Percentiles rank a stretch among this genome's conserved stretches.
Evolutionary conservation across 2,329 filamentous ascomycete genomes (phyloP).

Genomic region (Pestalotiopsis sp.): DNA sequence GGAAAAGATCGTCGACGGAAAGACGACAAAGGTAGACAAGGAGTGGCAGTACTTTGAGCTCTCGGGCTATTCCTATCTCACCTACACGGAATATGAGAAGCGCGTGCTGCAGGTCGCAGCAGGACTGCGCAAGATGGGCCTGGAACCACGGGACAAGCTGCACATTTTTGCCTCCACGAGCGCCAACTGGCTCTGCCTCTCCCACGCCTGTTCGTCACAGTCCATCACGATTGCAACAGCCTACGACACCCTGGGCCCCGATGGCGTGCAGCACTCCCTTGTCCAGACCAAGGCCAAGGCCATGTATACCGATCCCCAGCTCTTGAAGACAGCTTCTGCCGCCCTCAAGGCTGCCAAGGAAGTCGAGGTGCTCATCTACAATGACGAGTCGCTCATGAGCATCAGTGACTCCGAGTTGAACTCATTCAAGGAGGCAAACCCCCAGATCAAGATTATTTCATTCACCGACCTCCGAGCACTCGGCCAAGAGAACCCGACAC

Average conservation of each 20-base stretch:
- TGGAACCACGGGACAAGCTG: slow-evolving; percentile 67
- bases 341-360: slow-evolving; percentile 59
- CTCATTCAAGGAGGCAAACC: slow-evolving; percentile 57
- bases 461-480: slow-evolving; percentile 57
- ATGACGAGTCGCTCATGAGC: slow-evolving; percentile 52
- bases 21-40: slow-evolving; percentile 81
- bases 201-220: slow-evolving; percentile 78
- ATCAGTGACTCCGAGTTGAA: slow-evolving; percentile 56
- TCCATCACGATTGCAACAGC: slow-evolving; percentile 91
- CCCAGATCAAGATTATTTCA: slow-evolving; percentile 54
- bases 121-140: slow-evolving; percentile 73
- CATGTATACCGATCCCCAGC: slow-evolving; percentile 85
- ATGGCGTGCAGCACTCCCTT: slow-evolving; percentile 84
- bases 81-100: slow-evolving; percentile 78
- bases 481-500: slow-evolving; percentile 68
- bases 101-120: slow-evolving; percentile 69
- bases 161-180: slow-evolving; percentile 87
- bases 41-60: slow-evolving; percentile 91
- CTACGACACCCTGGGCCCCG: slow-evolving; percentile 87
- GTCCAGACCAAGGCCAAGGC: slow-evolving; percentile 77
- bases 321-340: slow-evolving; percentile 61
- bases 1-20: slow-evolving; percentile 83
- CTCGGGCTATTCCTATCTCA: slow-evolving; percentile 73
- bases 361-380: slow-evolving; percentile 65
- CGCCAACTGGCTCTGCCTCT: slow-evolving; percentile 80